Evolutionary conservation across 108 stramenopile genomes (phyloP).

Genomic region (Conticribra guillardii): DNA sequence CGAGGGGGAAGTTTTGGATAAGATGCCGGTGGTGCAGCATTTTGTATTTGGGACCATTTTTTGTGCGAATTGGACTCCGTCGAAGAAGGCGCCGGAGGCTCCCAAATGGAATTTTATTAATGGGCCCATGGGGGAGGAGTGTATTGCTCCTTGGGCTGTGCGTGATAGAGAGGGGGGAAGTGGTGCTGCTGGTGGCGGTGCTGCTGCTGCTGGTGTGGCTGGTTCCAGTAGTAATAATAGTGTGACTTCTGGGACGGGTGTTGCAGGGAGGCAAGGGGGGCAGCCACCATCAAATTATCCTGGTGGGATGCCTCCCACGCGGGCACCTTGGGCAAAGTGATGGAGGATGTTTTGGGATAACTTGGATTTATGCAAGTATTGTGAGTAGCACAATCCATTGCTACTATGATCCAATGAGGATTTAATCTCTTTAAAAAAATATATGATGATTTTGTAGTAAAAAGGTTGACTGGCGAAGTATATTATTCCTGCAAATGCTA

Average conservation of each 20-base stretch:
- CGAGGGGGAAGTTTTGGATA: constrained; percentile 93
- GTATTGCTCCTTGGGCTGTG: constrained; percentile 57
- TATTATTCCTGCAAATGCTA: too few species aligned
- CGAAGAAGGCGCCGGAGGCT: constrained; percentile 48
- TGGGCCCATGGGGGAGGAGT: constrained; percentile 41
- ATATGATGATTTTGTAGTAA: too few species aligned
- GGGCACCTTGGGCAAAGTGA: constrained; percentile 63
- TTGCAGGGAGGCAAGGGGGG: constrained; percentile 1
- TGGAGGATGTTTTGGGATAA: too few species aligned
- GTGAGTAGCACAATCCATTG: too few species aligned
- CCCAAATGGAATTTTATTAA: constrained; percentile 66
- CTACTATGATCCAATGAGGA: too few species aligned
- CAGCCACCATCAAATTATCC: constrained; percentile 7
- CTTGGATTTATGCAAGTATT: too few species aligned
- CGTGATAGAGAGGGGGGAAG: not conserved
- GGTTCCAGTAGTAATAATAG: too few species aligned
- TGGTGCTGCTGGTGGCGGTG: constrained; percentile 1
- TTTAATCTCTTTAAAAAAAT: too few species aligned
- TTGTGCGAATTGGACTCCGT: constrained; percentile 71
- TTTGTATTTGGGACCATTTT: constrained; percentile 92
- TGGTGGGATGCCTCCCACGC: constrained; percentile 47
- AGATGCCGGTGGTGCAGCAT: constrained; percentile 94
- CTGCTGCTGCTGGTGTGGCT: too few species aligned
- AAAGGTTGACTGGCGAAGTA: too few species aligned
- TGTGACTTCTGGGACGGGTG: not conserved